Evolutionary conservation across 768 basidiomycete species (phyloP), one percentile per base, ranked within the genome.

Genomic region (Phaeotremella skinneri): DNA sequence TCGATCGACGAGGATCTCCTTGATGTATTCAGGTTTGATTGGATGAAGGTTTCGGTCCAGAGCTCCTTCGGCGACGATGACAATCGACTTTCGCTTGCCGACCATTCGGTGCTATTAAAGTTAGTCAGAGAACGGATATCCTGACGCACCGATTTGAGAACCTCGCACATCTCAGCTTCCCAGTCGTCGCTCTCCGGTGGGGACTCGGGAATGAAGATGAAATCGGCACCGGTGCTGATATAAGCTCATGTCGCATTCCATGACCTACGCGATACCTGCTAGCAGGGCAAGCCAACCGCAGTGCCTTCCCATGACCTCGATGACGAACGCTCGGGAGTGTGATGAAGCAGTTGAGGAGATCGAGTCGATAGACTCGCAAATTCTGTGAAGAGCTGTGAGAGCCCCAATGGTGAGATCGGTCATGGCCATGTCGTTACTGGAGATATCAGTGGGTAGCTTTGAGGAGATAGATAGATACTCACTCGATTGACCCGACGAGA

Each of bases 261-360:
- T 3, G 79, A 84, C 58, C 69, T 89, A 87, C 43, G 89, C 89
- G 50, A 97, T 87, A 61, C 89, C 92, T 11, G 92, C 96, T 70
- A 92, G 82, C 23, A 98, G 81, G 2, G 96, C 92, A 17, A 98
- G 81, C 96, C 96, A 99, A n/a, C 96, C 96, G 77, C 96, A 98
- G 75, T 98, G 90, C 56, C 94, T 81, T n/a, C 96, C 96, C 96
- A 98, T 99, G 53, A 98, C 96, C 78, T 98, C 96, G 39, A 99
- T 82, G 41, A 99, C 93, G 76, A 99, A 99, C 0, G 96, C 96
- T 57, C 96, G 84, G 27, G 92, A 97, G 77, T 99, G 96, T 55
- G 91, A 94, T 63, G 83, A 84, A 5, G 96, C 96, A 6, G 96
- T 98, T 3, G 92, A 93, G 68, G 92, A 94, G 78, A 99, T 98